A percentile compares a stretch with the other conserved stretches of the same genome.
These are phyloP conservation scores for Paramecium bursaria DNA, from an alignment of 73 alveolate genomes.

Conservation along the genomic window DNA sequence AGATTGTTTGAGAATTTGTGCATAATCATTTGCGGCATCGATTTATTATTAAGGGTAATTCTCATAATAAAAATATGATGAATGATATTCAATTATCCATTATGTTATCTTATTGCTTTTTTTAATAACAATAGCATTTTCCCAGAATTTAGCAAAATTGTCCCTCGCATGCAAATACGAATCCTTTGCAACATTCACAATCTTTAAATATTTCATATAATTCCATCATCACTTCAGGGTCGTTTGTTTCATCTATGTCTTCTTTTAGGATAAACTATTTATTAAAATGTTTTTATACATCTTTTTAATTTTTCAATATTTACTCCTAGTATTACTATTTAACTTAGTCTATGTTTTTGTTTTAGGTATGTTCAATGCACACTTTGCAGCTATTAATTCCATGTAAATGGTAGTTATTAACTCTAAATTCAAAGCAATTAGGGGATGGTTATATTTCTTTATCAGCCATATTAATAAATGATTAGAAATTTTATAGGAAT, in stretches of 20 bases:
- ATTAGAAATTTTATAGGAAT: slow-evolving; percentile 16
- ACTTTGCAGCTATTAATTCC: slow-evolving; percentile 20
- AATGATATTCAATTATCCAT: too few relatives aligned
- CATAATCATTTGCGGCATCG: too few relatives aligned
- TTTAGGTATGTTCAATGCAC: not conserved
- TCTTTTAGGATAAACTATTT: slow-evolving; percentile 1
- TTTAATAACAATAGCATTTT: slow-evolving; percentile 30
- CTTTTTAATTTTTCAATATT: slow-evolving; percentile 2
- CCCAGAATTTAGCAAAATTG: slow-evolving; percentile 6
- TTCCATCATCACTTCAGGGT: slow-evolving; percentile 57
- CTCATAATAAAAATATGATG: too few relatives aligned
- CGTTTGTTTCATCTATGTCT: slow-evolving; percentile 19
- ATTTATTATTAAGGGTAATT: too few relatives aligned
- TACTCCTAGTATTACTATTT: slow-evolving; percentile 1
- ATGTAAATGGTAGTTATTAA: slow-evolving; percentile 42
- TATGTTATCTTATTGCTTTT: slow-evolving; percentile 42
- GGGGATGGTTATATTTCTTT: slow-evolving; percentile 25
- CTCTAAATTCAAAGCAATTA: slow-evolving; percentile 24
- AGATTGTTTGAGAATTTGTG: too few relatives aligned
- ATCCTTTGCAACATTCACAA: slow-evolving; percentile 57
- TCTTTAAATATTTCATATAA: slow-evolving; percentile 37
- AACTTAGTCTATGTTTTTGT: slow-evolving; percentile 8
- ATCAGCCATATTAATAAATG: not conserved
- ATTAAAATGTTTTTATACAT: not conserved
- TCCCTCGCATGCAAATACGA: slow-evolving; percentile 46